Conservation (phyloP, 129 eudicot species). For the Apium graveolens region DNA sequence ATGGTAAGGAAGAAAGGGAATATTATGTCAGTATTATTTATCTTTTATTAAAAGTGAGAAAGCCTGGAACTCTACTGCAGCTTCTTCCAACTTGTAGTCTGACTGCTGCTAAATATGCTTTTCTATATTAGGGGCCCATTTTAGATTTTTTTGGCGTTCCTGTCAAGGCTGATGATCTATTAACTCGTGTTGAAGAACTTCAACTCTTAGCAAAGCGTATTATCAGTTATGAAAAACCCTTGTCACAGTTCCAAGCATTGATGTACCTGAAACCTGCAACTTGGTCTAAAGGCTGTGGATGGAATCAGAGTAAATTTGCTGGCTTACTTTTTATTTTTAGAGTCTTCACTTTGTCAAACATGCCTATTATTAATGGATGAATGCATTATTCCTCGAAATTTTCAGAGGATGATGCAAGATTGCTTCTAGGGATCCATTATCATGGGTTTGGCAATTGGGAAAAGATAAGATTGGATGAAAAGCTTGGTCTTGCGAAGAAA, state of each 20-base stretch:
- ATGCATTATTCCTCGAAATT: not conserved
- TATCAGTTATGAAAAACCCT: conserved; percentile 66
- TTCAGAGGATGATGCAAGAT: conserved; percentile 90
- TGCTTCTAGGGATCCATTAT: conserved; percentile 83
- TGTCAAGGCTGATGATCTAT: conserved; percentile 86
- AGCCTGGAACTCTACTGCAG: not conserved
- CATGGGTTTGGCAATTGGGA: conserved; percentile 99
- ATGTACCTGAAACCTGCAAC: conserved; percentile 92
- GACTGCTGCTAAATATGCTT: conserved; percentile 2
- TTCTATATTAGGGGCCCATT: conserved; percentile 58
- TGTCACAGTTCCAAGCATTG: conserved; percentile 82
- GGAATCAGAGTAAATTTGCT: conserved; percentile 81
- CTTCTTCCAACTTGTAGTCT: conserved; percentile 8
- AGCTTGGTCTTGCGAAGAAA: conserved; percentile 81
- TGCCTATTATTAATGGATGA: not conserved
- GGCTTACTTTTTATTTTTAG: not conserved
- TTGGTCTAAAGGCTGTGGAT: conserved; percentile 99
- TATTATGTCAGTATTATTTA: not conserved
- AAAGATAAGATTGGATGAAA: conserved; percentile 77
- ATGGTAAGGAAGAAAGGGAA: not conserved
- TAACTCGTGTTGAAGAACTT: conserved; percentile 82
- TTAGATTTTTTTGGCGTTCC: conserved; percentile 92
- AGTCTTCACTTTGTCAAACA: not conserved
- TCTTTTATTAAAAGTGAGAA: too few species aligned
- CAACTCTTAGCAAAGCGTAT: conserved; percentile 90